phyloP scores from a whole-genome alignment of 2,329 filamentous ascomycete genomes.

The Microcera coccophila region DNA sequence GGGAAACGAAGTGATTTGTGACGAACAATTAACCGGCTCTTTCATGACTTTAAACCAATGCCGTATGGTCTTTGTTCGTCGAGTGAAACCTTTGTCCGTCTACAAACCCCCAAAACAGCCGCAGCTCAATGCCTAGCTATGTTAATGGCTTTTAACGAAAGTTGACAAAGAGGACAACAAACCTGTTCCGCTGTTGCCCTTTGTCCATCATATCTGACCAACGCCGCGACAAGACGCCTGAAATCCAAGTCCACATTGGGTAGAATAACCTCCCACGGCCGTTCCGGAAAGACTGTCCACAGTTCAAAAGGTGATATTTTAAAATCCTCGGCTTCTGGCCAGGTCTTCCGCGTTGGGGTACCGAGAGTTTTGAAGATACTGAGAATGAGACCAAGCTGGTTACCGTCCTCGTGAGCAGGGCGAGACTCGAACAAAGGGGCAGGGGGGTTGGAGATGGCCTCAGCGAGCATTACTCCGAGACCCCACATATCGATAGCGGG shows the following conservation, averaged over 20 bases:
- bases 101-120: no score
- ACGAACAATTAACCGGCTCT: no score
- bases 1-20: no score
- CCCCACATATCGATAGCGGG: slow-evolving; percentile 83
- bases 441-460: slow-evolving; percentile 56
- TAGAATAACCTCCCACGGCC: slow-evolving; percentile 67
- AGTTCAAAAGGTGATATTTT: slow-evolving; percentile 81
- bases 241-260: slow-evolving; percentile 55
- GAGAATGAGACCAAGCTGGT: slow-evolving; percentile 82
- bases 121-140: no score
- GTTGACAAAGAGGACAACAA: no score
- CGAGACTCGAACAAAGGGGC: slow-evolving; percentile 79
- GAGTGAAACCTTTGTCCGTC: no score
- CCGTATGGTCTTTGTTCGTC: no score
- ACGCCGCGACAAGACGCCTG: slow-evolving; percentile 59
- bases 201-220: slow-evolving; percentile 70
- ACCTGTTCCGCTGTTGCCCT: slow-evolving; percentile 61
- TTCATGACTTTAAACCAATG: no score
- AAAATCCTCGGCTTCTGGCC: slow-evolving; percentile 74
- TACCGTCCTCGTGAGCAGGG: slow-evolving; percentile 69
- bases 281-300: slow-evolving; percentile 69
- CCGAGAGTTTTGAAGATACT: slow-evolving; percentile 92
- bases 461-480: slow-evolving; percentile 77
- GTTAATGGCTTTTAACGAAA: no score
- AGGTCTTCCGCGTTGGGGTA: slow-evolving; percentile 72